phyloP scores from a whole-genome alignment of 1,284 basidiomycete genomes.

The Trichosporon sp. region DNA sequence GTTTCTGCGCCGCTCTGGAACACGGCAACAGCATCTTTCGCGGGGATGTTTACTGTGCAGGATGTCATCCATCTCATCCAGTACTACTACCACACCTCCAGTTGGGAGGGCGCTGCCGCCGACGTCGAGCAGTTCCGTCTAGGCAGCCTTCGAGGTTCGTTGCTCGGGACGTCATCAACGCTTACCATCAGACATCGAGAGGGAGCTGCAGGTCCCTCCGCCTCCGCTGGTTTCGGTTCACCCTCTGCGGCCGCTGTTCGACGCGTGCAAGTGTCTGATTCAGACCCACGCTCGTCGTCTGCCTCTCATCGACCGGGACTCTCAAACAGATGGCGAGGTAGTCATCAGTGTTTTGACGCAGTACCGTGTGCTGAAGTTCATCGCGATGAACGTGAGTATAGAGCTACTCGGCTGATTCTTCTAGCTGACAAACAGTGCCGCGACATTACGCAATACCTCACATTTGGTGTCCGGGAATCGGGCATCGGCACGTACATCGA shows the following conservation, averaged over 20 bases:
- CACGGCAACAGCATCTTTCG: constrained; percentile 80
- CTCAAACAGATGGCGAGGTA: constrained; percentile 89
- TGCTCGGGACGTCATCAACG: not conserved
- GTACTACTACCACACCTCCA: constrained; percentile 79
- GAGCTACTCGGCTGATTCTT: no score
- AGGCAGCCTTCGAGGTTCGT: constrained; percentile 74
- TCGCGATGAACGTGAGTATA: constrained; percentile 95
- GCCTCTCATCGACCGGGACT: constrained; percentile 87
- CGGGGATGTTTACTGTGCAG: constrained; percentile 88
- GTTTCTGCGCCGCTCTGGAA: constrained; percentile 99
- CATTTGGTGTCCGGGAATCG: constrained; percentile 65
- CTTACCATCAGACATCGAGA: constrained; percentile 73
- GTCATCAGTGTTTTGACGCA: constrained; percentile 95
- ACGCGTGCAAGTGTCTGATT: constrained; percentile 84
- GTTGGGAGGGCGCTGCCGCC: constrained; percentile 79
- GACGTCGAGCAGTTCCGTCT: constrained; percentile 94
- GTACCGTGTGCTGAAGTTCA: constrained; percentile 75
- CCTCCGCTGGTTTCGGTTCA: constrained; percentile 87
- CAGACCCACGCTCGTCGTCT: constrained; percentile 92
- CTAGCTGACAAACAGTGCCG: constrained; percentile 32
- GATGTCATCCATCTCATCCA: constrained; percentile 96
- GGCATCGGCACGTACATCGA: constrained; percentile 88
- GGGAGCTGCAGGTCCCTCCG: constrained; percentile 80
- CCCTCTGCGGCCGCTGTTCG: constrained; percentile 79
- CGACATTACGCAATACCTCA: constrained; percentile 47